Evolutionary conservation across 2,329 filamentous ascomycete species (phyloP), one percentile per base, ranked within the genome.

Genomic region (Aspergillus ibericus): DNA sequence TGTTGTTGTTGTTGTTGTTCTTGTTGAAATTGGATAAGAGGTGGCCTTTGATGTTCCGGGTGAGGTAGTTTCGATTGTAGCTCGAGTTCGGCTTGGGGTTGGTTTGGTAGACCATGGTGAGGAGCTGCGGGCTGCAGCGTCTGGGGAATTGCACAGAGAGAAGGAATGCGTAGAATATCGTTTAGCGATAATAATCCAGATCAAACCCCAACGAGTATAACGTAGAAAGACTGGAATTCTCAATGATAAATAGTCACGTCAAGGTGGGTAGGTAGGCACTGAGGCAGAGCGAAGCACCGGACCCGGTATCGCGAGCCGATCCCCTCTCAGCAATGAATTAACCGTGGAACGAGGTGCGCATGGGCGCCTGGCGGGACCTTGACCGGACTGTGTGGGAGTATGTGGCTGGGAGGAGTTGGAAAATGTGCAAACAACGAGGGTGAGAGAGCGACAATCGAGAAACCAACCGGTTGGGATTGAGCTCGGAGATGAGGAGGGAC

Each of bases 41-140:
- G 8, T 32, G 29, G 8, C 13, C 27, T 16, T 58, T 56, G 36
- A 36, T 42, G 35, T 8, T 15, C 16, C 59, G 66, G 55, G 66
- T 72, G 10, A 73, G 36, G n/a, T n/a, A n/a, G n/a, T n/a, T n/a
- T 1, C 54, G 58, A 42, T 55, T 70, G 7, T 64, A 66, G 9
- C 68, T 65, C 55, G 61, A 66, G 58, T 70, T 74, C 2, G 72
- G 59, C 55, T 73, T 59, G 9, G 63, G 69, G 36, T 68, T 68
- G 13, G 59, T 29, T 55, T 15, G 60, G 20, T 52, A 22, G 22
- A 38, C 40, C 70, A 71, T 72, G 47, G 22, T 67, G 36, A n/a
- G 53, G 16, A 6, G 22, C 5, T 16, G 29, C 29, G 13, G 12
- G 20, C 27, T n/a, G 15, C 25, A 8, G 18, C 12, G 44, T 48